Percentiles rank a stretch among this genome's conserved stretches.
Conservation (phyloP, 2,329 filamentous ascomycete genomes). For the Iodosphaeria phyllophila region DNA sequence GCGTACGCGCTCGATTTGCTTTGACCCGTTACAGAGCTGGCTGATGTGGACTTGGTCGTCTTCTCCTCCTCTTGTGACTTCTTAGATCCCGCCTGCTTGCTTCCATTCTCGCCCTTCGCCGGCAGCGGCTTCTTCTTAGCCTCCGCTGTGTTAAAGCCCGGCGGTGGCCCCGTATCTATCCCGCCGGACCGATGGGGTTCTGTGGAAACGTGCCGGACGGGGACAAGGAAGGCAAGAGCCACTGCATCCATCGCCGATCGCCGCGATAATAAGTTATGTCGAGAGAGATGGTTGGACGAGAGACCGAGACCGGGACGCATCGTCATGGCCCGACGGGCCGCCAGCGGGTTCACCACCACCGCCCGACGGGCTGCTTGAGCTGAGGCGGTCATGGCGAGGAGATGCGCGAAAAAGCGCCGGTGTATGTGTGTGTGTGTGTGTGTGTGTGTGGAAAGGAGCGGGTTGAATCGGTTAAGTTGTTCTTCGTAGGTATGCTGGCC, state of each 20-base stretch:
- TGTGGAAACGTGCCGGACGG: conserved; percentile 36
- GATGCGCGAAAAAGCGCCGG: too few relatives aligned
- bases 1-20: conserved; percentile 8
- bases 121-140: conserved; percentile 77
- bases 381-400: too few relatives aligned
- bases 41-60: conserved; percentile 6
- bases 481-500: too few relatives aligned
- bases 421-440: too few relatives aligned
- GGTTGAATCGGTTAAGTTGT: too few relatives aligned
- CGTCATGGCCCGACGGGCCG: conserved; percentile 26
- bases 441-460: too few relatives aligned
- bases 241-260: conserved; percentile 25
- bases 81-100: conserved; percentile 15
- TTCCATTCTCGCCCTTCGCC: conserved; percentile 35
- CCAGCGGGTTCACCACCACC: conserved; percentile 30
- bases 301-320: conserved; percentile 26
- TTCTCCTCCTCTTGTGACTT: conserved; percentile 7
- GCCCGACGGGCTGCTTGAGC: conserved; percentile 35
- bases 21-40: conserved; percentile 9
- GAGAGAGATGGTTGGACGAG: conserved; percentile 25
- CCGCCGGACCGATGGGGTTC: conserved; percentile 34
- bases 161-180: conserved; percentile 47
- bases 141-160: conserved; percentile 77
- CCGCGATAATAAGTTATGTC: conserved; percentile 18
- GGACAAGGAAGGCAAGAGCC: conserved; percentile 37